Base-by-base conservation (phyloP, 1,284 basidiomycete species). In the Ustilago tritici region DNA sequence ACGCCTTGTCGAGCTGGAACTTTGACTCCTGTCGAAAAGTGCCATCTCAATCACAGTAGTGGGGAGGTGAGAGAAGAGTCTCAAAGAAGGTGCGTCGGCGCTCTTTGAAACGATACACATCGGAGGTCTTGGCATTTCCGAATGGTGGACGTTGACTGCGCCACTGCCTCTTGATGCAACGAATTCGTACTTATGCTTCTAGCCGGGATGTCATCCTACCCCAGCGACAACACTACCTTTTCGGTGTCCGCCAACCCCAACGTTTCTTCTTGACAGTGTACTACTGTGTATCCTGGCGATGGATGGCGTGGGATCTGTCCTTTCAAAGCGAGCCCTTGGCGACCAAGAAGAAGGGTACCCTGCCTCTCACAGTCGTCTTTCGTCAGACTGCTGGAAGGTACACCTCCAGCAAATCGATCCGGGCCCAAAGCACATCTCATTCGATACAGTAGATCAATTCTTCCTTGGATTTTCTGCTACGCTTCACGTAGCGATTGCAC, bases 21-120 rank as follows among this genome's bases (percentile, higher is more conserved):
- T 23, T 34, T 28, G 36, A 2, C 59, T 43, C 28, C 38, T 72
- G 70, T 72, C 65, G 70, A 66, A 72, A 72, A 60, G 65, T 67
- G 70, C 62, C 52, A 35, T 12, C 38, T 28, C 14, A 12, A 8
- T 9, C 14, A 50, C 10, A 34, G 19, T 49, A 28, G 38, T 40
- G 38, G 38, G 15, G 4, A 40, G 15, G 38, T 10, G 11, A 40
- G 38, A 52, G 23, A 57, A 35, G 40, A 52, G 47, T 47, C 36
- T 47, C 43, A 34, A n/a, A 47, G 15, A 57, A 60, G n/a, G 53
- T 61, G 28, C 50, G 46, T 61, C 49, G 64, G 56, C 52, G 60
- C 49, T 47, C 52, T 59, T 35, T 64, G 50, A 66, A 59, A 61
- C 36, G 32, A 65, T 59, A 55, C 60, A 63, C 46, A 17, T 59